Conservation (phyloP, 257 asterid species). For the Cinchona pubescens region DNA sequence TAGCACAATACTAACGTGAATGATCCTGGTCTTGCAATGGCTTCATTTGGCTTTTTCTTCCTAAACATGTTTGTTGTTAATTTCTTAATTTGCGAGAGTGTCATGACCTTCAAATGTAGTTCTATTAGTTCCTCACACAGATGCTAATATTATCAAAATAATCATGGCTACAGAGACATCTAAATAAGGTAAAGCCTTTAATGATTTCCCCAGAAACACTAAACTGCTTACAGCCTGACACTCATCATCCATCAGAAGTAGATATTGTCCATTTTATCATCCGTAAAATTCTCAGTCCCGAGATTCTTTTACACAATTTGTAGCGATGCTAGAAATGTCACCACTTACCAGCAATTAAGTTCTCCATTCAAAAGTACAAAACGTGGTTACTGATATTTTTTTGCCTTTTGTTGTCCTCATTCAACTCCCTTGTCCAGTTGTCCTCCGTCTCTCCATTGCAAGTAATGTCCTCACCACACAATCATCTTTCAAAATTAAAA, state of each 20-base stretch:
- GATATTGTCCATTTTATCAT: background rate
- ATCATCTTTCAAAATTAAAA: background rate
- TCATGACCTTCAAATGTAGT: background rate
- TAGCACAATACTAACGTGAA: too few relatives aligned
- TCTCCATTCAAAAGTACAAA: too few relatives aligned
- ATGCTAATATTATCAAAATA: background rate
- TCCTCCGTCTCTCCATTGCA: too few relatives aligned
- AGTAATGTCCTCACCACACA: background rate
- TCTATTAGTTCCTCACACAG: background rate
- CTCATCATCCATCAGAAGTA: too few relatives aligned
- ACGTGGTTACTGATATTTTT: too few relatives aligned
- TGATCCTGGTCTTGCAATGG: background rate
- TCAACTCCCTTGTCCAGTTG: too few relatives aligned
- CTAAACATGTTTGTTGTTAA: too few relatives aligned
- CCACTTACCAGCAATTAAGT: too few relatives aligned
- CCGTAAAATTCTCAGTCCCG: background rate
- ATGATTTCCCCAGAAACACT: background rate
- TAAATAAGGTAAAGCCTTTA: background rate
- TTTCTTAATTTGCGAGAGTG: background rate
- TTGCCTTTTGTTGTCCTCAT: too few relatives aligned
- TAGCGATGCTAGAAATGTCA: too few relatives aligned
- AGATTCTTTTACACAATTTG: too few relatives aligned
- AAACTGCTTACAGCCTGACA: background rate
- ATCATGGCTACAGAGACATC: background rate
- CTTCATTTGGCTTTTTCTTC: background rate